Conservation (phyloP, 2,329 filamentous ascomycete species). For the Didymosphaeria variabile region DNA sequence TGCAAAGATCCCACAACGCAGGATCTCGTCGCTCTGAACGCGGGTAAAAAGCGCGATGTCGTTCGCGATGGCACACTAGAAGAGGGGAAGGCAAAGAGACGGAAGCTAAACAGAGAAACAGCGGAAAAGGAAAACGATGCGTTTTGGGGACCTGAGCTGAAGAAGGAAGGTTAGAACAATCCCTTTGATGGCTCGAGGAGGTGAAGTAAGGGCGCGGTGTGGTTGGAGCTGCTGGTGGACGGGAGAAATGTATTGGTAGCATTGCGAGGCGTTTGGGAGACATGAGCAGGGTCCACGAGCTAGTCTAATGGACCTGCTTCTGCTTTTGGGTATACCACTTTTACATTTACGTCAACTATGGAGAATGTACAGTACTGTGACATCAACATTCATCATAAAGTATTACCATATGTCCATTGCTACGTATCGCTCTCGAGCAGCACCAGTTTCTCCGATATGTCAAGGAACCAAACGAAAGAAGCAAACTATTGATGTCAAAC, state of each 20-base stretch:
- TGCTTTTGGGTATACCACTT: slow-evolving; percentile 3
- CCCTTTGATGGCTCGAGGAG: background rate
- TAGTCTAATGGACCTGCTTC: background rate
- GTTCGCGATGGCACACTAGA: slow-evolving; percentile 48
- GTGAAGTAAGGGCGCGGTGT: too few relatives aligned
- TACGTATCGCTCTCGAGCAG: background rate
- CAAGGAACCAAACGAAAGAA: too few relatives aligned
- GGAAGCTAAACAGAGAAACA: slow-evolving; percentile 55
- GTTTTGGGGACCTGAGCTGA: slow-evolving; percentile 55
- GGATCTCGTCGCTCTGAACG: slow-evolving; percentile 75
- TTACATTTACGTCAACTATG: background rate
- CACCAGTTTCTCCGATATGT: too few relatives aligned
- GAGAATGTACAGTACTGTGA: background rate
- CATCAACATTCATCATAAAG: background rate
- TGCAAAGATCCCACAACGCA: slow-evolving; percentile 79
- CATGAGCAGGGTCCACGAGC: too few relatives aligned
- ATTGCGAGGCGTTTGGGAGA: slow-evolving; percentile 23
- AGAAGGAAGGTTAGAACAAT: slow-evolving; percentile 20
- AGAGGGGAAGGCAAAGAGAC: slow-evolving; percentile 54
- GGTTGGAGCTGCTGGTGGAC: too few relatives aligned
- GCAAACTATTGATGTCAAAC: background rate
- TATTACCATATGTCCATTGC: background rate
- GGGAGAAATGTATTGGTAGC: background rate
- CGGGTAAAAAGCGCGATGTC: slow-evolving; percentile 61
- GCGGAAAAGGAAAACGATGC: slow-evolving; percentile 56